Evolutionary conservation across 768 basidiomycete species (phyloP), one percentile per base, ranked within the genome.

Genomic region (Tylopilus intermedius): DNA sequence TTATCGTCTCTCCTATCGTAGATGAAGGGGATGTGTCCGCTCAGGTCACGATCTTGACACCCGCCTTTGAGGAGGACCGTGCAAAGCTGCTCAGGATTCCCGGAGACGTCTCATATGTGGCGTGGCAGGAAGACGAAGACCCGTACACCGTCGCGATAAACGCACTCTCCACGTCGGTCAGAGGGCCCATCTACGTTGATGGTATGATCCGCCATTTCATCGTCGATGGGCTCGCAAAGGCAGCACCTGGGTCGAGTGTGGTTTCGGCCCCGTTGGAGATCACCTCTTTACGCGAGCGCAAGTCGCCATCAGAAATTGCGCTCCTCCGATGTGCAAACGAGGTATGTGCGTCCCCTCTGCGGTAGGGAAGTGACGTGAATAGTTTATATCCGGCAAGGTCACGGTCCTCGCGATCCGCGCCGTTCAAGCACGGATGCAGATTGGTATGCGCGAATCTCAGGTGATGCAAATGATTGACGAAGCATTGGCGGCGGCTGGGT

Each of bases 261-360:
- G 55, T 68, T n/a, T 74, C 74, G 18, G 83, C 84, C 0, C 81
- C 82, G 3, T 57, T 65, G 3, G 76, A 77, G 46, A 74, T 92
- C 29, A 76, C 72, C n/a, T 71, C 73, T 38, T 64, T 93, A 22
- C 75, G 90, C 22, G 86, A 93, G 67, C 77, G 84, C 55, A 93
- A 94, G 67, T 88, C 85, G 11, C 57, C 63, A 8, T 73, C 82
- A 43, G 91, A 93, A 62, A 71, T 91, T 11, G 78, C 78, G 5
- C 75, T 93, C 46, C 65, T 95, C 62, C 81, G 76, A 58, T 93
- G 88, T 62, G 88, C 75, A 1, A 92, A 91, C 63, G 86, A 92
- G 77, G 89, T 91, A 45, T 5, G 89, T 91, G 44, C 4, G 69
- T 5, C 68, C 47, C 21, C 3, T 30, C 15, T 39, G 21, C 1